Base-by-base conservation (phyloP, 176 grass and related monocot genomes). In the Ampelocalamus luodianensis region DNA sequence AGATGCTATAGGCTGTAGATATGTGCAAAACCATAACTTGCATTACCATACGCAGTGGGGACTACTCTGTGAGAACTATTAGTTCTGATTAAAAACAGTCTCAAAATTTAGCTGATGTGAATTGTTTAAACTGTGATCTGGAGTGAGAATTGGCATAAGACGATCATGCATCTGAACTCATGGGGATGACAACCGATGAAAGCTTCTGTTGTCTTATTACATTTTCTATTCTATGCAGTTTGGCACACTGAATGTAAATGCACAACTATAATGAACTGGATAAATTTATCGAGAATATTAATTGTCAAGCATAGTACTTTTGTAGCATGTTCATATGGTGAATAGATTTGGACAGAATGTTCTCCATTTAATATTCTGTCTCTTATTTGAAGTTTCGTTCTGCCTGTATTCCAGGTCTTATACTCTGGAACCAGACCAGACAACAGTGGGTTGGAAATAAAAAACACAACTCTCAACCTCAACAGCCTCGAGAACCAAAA, bases 361-460 rank as follows among this genome's bases (percentile, higher is more conserved):
- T 69, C 50, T 22, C 44, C 54, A 64, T 70, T 76, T 60, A 65
- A 75, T 76, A 53, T 45, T 24, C 64, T 68, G 20, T 38, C 10
- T 76, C 32, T 74, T 61, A 39, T 81, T 49, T 61, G 54, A 75
- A 15, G 49, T 80, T 79, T 63, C 5, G 11, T 84, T 36, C 51
- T 81, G 69, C 37, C 27, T 84, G 54, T 58, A 48, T 79, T 48
- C 8, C 48, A 96, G 93, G 93, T 76, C 87, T 95, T 82, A n/a
- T 89, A 26, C 87, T 92, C 22, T 98, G 95, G 95, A 98, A 93
- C 85, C 93, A 98, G 77, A 89, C 85, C 43, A 91, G 95, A 86
- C 87, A 92, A 67, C 89, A 95, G 73, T 98, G 95, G 95, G 70
- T 90, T 87, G 93, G 85, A 76, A 95, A 85, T 68, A 92, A 85